Conservation (phyloP, 257 asterid genomes). For the Osmanthus fragrans region DNA sequence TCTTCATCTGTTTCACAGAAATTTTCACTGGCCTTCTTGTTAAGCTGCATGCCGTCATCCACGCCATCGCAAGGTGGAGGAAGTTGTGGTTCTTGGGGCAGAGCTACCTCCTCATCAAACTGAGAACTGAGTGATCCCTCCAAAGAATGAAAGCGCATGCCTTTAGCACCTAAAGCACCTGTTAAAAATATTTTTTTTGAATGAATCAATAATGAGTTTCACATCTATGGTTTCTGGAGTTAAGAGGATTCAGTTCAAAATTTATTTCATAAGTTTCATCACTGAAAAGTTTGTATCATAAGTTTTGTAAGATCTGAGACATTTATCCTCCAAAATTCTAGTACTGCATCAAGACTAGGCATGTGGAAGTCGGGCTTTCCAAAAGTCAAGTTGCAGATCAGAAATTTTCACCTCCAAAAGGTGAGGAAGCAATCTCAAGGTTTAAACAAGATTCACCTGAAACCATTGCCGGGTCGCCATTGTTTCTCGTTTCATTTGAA, state of each 20-base stretch:
- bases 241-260: conserved; percentile 38
- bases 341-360: conserved; percentile 49
- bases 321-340: conserved; percentile 45
- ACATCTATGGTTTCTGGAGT: conserved; percentile 18
- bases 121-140: conserved; percentile 32
- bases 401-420: conserved; percentile 52
- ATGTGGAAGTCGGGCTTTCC: conserved; percentile 36
- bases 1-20: conserved; percentile 30
- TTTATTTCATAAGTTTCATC: conserved; percentile 51
- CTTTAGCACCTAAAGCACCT: conserved; percentile 2
- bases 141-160: conserved; percentile 9
- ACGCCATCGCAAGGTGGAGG: conserved; percentile 36
- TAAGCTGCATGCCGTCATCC: conserved; percentile 29
- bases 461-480: conserved; percentile 25
- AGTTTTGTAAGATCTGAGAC: conserved; percentile 40
- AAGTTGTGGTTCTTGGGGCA: conserved; percentile 27
- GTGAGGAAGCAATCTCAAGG: conserved; percentile 57
- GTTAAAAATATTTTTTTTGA: conserved; percentile 11
- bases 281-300: conserved; percentile 42
- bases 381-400: conserved; percentile 40
- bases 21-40: conserved; percentile 29
- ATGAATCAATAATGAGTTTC: conserved; percentile 11
- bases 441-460: conserved; percentile 31
- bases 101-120: conserved; percentile 31
- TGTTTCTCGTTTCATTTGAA: conserved; percentile 32